These are phyloP conservation scores for Hymenotorrendiella dingleyae DNA, from an alignment of 2,329 filamentous ascomycete genomes.

Conservation along the genomic window DNA sequence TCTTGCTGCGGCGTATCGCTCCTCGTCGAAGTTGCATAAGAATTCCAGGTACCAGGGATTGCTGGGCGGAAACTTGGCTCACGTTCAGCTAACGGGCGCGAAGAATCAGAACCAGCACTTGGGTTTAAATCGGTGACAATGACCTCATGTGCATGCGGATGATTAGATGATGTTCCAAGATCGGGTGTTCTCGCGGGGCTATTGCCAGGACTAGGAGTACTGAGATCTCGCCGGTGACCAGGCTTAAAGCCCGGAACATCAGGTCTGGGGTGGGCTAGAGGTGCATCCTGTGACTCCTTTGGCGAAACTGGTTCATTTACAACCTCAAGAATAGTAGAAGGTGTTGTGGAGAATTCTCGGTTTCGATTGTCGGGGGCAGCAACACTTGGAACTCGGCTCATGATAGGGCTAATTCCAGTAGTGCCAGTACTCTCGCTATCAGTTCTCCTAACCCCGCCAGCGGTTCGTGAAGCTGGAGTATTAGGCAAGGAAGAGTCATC, in stretches of 20 bases:
- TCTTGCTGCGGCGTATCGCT: conserved; percentile 11
- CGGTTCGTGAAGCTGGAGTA: conserved; percentile 42
- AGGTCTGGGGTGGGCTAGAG: conserved; percentile 7
- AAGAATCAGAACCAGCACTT: conserved; percentile 2
- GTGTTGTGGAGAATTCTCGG: conserved; percentile 37
- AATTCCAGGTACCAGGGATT: conserved; percentile 29
- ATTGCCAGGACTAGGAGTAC: conserved; percentile 51
- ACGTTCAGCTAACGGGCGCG: conserved; percentile 19
- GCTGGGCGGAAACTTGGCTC: conserved; percentile 27
- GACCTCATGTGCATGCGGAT: conserved; percentile 38
- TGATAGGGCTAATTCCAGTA: conserved; percentile 54
- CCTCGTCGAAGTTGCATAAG: conserved; percentile 24
- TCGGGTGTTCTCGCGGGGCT: conserved; percentile 56
- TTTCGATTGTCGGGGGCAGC: conserved; percentile 27
- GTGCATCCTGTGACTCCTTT: conserved; percentile 9
- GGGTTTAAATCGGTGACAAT: conserved; percentile 33
- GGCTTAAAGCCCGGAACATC: conserved; percentile 38
- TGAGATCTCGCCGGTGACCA: conserved; percentile 51
- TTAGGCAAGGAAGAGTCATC: conserved; percentile 46
- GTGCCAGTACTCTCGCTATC: conserved; percentile 53
- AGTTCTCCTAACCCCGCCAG: conserved; percentile 47
- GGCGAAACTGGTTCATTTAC: conserved; percentile 29
- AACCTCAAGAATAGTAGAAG: conserved; percentile 52
- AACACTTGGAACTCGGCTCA: conserved; percentile 46
- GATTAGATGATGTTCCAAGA: conserved; percentile 37